These are phyloP conservation scores for Flaveria trinervia DNA, from an alignment of 129 eudicot species.

Conservation along the genomic window DNA sequence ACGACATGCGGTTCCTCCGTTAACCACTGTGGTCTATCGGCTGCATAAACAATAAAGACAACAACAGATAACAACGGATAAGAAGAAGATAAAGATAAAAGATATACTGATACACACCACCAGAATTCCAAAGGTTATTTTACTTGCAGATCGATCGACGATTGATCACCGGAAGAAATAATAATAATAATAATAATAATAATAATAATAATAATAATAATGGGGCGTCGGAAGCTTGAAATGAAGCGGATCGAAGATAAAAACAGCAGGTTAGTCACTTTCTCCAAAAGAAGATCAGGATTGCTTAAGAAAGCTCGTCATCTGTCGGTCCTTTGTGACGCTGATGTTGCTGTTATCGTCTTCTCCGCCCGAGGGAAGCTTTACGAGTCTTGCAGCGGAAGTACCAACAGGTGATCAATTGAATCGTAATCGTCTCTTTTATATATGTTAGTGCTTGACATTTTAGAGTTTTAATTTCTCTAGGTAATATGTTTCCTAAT, in stretches of 20 bases:
- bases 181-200: too few species aligned
- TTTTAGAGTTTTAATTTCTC: too few species aligned
- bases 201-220: background rate
- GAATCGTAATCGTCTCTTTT: too few species aligned
- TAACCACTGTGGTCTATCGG: background rate
- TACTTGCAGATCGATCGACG: background rate
- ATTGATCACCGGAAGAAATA: too few species aligned
- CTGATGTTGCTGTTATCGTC: conserved; percentile 28
- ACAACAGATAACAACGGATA: background rate
- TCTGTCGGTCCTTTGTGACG: conserved; percentile 42
- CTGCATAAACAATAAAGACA: background rate
- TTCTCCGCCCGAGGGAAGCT: conserved; percentile 39
- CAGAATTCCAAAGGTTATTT: background rate
- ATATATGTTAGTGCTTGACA: too few species aligned
- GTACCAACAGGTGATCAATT: background rate
- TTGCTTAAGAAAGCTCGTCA: conserved; percentile 39
- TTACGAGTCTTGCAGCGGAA: conserved; percentile 15
- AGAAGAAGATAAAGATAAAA: too few species aligned
- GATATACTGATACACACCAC: background rate
- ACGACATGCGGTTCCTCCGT: background rate
- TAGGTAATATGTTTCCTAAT: too few species aligned
- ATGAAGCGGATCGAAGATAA: conserved; percentile 43
- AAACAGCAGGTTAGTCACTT: conserved; percentile 27
- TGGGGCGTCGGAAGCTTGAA: conserved; percentile 43
- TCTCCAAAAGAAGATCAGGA: conserved; percentile 39